Conservation (phyloP, 805 yeast genomes). For the Teunomyces tritomae region DNA sequence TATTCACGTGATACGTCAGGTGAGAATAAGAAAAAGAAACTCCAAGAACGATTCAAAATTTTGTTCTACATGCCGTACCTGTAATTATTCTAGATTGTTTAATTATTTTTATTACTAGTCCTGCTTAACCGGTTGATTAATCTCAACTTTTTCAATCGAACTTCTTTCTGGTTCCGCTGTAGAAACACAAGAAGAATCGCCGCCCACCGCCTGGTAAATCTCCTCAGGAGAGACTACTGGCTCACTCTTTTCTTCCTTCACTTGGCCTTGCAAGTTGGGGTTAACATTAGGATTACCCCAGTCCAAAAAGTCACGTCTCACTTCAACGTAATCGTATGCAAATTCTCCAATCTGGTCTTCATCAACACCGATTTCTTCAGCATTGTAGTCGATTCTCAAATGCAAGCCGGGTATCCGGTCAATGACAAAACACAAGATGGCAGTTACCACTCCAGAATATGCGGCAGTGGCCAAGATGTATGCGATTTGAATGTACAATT, state of each 20-base stretch:
- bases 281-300: constrained; percentile 37
- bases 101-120: neutral
- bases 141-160: neutral
- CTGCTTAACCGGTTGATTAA: neutral
- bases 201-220: constrained; percentile 4
- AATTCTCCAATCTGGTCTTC: constrained; percentile 98
- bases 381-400: constrained; percentile 78
- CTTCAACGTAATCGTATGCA: constrained; percentile 98
- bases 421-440: constrained; percentile 68
- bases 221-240: constrained; percentile 2
- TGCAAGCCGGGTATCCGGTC: constrained; percentile 79
- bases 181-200: neutral
- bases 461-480: constrained; percentile 73
- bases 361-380: constrained; percentile 87
- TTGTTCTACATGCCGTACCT: too few species aligned
- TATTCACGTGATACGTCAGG: neutral
- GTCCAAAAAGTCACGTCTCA: constrained; percentile 82
- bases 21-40: neutral
- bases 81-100: neutral
- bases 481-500: constrained; percentile 86
- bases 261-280: constrained; percentile 1
- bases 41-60: too few species aligned
- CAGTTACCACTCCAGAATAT: constrained; percentile 74
- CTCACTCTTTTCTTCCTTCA: neutral
- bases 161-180: constrained; percentile 1